phyloP scores from a whole-genome alignment of 1,284 basidiomycete genomes.

The Amylostereum chailletii region DNA sequence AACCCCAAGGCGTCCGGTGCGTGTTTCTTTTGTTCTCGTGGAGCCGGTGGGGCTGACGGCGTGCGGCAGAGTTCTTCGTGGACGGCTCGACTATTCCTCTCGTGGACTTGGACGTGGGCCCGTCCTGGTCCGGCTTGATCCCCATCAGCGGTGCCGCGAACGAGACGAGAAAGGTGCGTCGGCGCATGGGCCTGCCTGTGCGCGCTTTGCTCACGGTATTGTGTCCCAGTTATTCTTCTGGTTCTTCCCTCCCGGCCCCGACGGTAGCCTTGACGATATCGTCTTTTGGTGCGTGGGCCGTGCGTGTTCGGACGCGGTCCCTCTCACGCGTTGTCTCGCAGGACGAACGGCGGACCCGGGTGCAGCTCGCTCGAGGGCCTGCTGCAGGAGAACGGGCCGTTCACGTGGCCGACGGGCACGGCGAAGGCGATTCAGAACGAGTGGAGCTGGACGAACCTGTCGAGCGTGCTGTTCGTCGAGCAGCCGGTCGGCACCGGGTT shows the following conservation, averaged over 20 bases:
- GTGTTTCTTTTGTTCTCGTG: constrained; percentile 12
- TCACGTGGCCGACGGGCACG: constrained; percentile 30
- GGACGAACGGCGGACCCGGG: constrained; percentile 42
- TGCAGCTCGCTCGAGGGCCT: constrained; percentile 76
- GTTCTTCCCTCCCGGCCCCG: constrained; percentile 75
- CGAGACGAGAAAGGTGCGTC: constrained; percentile 55
- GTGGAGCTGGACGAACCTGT: constrained; percentile 76
- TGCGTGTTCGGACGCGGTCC: background rate
- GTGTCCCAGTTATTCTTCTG: constrained; percentile 68
- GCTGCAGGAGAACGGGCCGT: constrained; percentile 67
- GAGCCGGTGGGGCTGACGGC: background rate
- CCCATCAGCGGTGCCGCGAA: constrained; percentile 54
- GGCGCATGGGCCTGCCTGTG: background rate
- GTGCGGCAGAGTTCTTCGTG: constrained; percentile 55
- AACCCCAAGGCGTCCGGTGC: constrained; percentile 58
- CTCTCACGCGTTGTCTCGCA: constrained; percentile 29
- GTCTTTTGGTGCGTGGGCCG: constrained; percentile 51
- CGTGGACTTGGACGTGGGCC: constrained; percentile 65
- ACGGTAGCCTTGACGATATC: constrained; percentile 62
- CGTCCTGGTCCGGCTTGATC: constrained; percentile 67
- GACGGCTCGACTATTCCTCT: constrained; percentile 58
- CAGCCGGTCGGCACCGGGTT: constrained; percentile 83
- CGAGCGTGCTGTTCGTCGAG: constrained; percentile 74
- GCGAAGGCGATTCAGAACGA: constrained; percentile 60
- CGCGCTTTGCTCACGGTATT: background rate